Evolutionary conservation across 192 early-diverging fungal genomes (phyloP).

Genomic region (Obelidium mucronatum): DNA sequence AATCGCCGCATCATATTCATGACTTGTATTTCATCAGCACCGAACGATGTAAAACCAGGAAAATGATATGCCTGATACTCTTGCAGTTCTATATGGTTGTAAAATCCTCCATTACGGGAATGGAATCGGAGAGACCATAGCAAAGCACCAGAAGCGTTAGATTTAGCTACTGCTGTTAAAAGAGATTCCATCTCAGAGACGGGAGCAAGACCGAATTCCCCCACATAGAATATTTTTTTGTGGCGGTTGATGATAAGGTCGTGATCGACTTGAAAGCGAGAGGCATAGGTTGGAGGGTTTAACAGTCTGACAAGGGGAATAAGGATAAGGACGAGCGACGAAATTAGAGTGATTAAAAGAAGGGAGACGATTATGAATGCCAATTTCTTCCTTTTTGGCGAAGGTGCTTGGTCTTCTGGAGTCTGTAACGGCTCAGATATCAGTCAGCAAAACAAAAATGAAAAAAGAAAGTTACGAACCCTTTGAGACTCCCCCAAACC

Average conservation of each 20-base stretch:
- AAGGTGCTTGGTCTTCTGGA: background rate
- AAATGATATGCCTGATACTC: conserved; percentile 24
- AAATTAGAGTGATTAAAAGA: background rate
- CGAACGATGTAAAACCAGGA: conserved; percentile 16
- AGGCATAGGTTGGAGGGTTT: background rate
- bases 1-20: background rate
- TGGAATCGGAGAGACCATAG: conserved; percentile 55
- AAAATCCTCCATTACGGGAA: conserved; percentile 51
- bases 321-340: background rate
- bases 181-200: conserved; percentile 10
- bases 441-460: too few relatives aligned
- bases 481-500: too few relatives aligned
- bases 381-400: background rate
- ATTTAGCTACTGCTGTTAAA: conserved; percentile 8
- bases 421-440: background rate
- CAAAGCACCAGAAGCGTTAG: conserved; percentile 41
- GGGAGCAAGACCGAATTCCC: conserved; percentile 51
- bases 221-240: conserved; percentile 48
- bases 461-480: too few relatives aligned
- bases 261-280: conserved; percentile 21
- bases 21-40: background rate
- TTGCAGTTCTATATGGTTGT: conserved; percentile 18
- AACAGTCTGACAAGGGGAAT: background rate
- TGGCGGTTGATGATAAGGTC: background rate
- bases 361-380: background rate